Conservation (phyloP, 1,139 yeast species). For the Magnusiomyces suaveolens region DNA sequence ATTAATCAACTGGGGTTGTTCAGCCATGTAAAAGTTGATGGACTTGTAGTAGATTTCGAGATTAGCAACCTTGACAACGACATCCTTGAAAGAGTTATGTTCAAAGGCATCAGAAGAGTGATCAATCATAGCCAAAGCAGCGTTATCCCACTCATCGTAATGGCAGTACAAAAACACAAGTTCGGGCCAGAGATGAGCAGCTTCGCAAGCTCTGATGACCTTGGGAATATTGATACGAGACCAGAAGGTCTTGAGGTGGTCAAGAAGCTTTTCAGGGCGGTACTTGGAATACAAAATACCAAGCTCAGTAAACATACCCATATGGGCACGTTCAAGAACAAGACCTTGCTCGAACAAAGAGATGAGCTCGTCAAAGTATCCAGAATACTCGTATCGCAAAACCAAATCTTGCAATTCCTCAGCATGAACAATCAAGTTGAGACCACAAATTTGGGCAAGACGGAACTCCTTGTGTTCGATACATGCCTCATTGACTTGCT, state of each 20-base stretch:
- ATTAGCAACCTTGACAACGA: slow-evolving; percentile 88
- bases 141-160: slow-evolving; percentile 99
- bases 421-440: slow-evolving; percentile 92
- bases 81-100: slow-evolving; percentile 87
- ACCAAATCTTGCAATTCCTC: slow-evolving; percentile 92
- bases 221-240: slow-evolving; percentile 96
- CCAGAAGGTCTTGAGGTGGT: slow-evolving; percentile 95
- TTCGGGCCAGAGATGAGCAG: slow-evolving; percentile 93
- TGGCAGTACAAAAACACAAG: slow-evolving; percentile 92
- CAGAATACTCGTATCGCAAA: slow-evolving; percentile 74
- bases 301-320: slow-evolving; percentile 98
- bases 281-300: slow-evolving; percentile 87
- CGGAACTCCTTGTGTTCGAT: slow-evolving; percentile 91
- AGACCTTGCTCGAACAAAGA: slow-evolving; percentile 91
- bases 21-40: slow-evolving; percentile 82
- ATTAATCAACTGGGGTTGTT: slow-evolving; percentile 83
- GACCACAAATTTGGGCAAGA: slow-evolving; percentile 96
- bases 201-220: slow-evolving; percentile 88
- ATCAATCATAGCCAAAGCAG: slow-evolving; percentile 96
- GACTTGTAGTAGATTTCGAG: slow-evolving; percentile 96
- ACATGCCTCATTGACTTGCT: slow-evolving; percentile 94
- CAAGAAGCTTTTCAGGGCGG: slow-evolving; percentile 86
- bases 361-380: slow-evolving; percentile 85
- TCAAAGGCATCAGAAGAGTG: slow-evolving; percentile 90
- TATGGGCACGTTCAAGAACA: slow-evolving; percentile 95